Conservation (phyloP, 164 flowering plant species). For the Stephania japonica region DNA sequence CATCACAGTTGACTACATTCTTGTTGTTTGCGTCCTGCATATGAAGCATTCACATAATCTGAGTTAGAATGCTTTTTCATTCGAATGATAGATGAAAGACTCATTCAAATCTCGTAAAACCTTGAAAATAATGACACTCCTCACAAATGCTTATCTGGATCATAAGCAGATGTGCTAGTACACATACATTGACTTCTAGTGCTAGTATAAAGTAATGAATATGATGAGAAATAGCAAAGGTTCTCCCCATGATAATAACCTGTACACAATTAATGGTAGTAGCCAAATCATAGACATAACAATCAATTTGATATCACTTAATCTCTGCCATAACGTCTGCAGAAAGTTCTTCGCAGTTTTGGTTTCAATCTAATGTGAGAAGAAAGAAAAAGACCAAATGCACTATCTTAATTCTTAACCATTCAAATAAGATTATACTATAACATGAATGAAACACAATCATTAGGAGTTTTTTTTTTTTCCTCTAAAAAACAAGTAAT, state of each 20-base stretch:
- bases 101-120: not conserved
- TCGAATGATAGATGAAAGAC: not conserved
- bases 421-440: not conserved
- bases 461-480: not conserved
- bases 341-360: not conserved
- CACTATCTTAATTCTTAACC: not conserved
- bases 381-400: not conserved
- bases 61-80: not conserved
- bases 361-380: too few relatives aligned
- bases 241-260: not conserved
- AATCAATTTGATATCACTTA: not conserved
- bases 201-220: not conserved
- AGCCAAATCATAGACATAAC: not conserved
- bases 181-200: not conserved
- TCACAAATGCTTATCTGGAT: not conserved
- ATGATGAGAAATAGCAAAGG: not conserved
- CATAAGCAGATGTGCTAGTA: not conserved
- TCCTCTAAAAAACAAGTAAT: not conserved
- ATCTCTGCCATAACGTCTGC: not conserved
- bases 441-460: not conserved
- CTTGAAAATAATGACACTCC: not conserved
- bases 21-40: conserved; percentile 77
- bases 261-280: too few relatives aligned
- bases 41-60: not conserved
- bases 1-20: conserved; percentile 85